Base-by-base conservation (phyloP, 208 protist species). In the Porcisia hertigi region DNA sequence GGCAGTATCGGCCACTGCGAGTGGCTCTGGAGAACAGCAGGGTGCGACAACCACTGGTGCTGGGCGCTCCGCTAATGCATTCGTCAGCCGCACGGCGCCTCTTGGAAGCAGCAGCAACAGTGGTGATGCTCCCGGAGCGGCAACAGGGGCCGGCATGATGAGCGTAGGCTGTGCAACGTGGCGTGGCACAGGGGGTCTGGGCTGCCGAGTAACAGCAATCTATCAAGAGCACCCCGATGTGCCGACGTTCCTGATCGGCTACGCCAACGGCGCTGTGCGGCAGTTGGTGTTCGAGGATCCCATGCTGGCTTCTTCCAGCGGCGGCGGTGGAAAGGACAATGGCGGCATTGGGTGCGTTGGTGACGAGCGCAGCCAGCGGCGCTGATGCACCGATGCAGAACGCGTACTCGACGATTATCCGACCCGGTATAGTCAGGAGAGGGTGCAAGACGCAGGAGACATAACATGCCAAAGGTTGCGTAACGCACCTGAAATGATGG, bases 231-330 rank as follows among this genome's bases (percentile, higher is more conserved):
- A 81, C 54, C 23, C 45, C 1, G 91, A 91, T 64, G 85, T 93
- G 66, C 93, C 93, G 14, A 62, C 77, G n/a, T 97, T 95, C 77
- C 67, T 89, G 16, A 76, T 97, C 23, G 93, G 93, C 2, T 97
- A 87, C 73, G 74, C 80, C 20, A 92, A 82, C 62, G 91, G 91
- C 14, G 71, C 76, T 14, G 79, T 89, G 45, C 81, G 86, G 47
- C 78, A 91, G 71, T 77, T 95, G 3, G 69, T 83, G 18, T 95
- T 95, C 72, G 88, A 86, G 3, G 81, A 87, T 43, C 86, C 76
- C 3, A 36, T 25, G n/a, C 45, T 73, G 34, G 63, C 20, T 2
- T 30, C 69, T 30, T 3, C 59, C 70, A 66, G 79, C 12, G 60
- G 69, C 16, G 63, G 67, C 25, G 12, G 78, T 59, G 75, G 41